These are phyloP conservation scores for Noccaea caerulescens DNA, from an alignment of 345 rosid genomes.

Conservation along the genomic window DNA sequence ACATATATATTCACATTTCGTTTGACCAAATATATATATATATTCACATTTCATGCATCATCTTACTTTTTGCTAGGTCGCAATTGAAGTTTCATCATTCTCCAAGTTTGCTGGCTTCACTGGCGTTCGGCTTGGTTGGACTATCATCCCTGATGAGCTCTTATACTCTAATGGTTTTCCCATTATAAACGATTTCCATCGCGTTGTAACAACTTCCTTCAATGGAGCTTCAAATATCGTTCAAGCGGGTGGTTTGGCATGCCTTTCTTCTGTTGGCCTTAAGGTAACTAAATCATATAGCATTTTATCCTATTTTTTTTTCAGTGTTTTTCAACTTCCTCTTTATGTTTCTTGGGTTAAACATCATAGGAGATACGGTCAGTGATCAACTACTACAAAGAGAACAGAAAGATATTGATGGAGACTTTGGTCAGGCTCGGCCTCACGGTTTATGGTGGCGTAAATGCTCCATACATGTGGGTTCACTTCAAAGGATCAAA, in stretches of 20 bases:
- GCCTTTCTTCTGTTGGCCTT: conserved; percentile 65
- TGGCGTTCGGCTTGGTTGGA: conserved; percentile 93
- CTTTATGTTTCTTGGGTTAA: background rate
- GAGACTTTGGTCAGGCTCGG: conserved; percentile 59
- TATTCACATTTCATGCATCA: background rate
- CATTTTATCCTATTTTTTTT: background rate
- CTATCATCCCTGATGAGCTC: conserved; percentile 79
- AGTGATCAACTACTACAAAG: conserved; percentile 61
- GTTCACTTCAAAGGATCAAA: conserved; percentile 65
- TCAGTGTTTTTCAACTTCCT: background rate
- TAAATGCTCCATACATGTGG: conserved; percentile 80
- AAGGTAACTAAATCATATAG: conserved; percentile 45
- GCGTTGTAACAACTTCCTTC: conserved; percentile 79
- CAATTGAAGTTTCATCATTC: conserved; percentile 83
- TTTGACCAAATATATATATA: background rate
- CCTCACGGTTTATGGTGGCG: conserved; percentile 64
- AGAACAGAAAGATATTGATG: conserved; percentile 60
- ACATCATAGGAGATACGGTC: conserved; percentile 39
- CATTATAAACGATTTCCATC: conserved; percentile 64
- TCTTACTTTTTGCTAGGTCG: conserved; percentile 53
- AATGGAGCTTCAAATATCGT: conserved; percentile 84
- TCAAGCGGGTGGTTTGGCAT: conserved; percentile 81
- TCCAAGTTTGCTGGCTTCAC: conserved; percentile 92
- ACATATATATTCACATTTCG: background rate
- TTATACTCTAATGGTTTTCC: conserved; percentile 69